A percentile compares a stretch with the other conserved stretches of the same genome.
These are phyloP conservation scores for Ceratobasidium sp. DNA, from an alignment of 1,284 basidiomycete genomes.

Conservation along the genomic window DNA sequence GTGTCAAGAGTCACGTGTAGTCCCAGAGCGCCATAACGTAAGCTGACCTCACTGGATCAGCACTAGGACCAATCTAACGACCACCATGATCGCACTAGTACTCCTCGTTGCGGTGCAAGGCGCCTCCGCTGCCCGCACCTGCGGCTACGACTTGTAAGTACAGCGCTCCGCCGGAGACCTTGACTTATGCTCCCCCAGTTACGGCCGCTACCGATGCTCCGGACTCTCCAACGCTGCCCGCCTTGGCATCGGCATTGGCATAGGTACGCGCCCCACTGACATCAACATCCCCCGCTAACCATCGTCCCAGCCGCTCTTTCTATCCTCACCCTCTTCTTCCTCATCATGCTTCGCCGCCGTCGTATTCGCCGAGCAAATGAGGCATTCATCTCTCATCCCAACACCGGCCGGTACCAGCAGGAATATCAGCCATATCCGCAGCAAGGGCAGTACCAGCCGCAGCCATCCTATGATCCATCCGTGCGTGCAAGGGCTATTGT, in stretches of 20 bases:
- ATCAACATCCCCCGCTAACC: not conserved
- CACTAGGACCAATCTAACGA: no score
- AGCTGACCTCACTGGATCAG: slow-evolving; percentile 5
- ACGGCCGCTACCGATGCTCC: slow-evolving; percentile 40
- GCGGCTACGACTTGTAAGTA: slow-evolving; percentile 35
- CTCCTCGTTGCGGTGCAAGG: slow-evolving; percentile 4
- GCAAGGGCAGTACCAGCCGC: slow-evolving; percentile 11
- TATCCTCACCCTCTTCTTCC: not conserved
- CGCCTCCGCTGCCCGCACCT: slow-evolving; percentile 29
- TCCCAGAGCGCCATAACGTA: not conserved
- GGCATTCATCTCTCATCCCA: slow-evolving; percentile 28
- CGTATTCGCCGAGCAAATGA: slow-evolving; percentile 29
- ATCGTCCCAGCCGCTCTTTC: slow-evolving; percentile 7
- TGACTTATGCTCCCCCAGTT: slow-evolving; percentile 14
- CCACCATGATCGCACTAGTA: slow-evolving; percentile 31
- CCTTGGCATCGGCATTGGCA: slow-evolving; percentile 40
- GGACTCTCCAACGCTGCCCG: slow-evolving; percentile 40
- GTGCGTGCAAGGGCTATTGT: not conserved
- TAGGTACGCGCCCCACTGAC: slow-evolving; percentile 23
- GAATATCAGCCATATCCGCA: slow-evolving; percentile 13
- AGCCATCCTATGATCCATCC: slow-evolving; percentile 27
- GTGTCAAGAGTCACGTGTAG: not conserved
- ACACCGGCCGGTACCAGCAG: not conserved
- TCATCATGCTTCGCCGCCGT: slow-evolving; percentile 32
- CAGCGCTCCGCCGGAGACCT: not conserved